A percentile compares a stretch with the other conserved stretches of the same genome.
Evolutionary conservation across 2,329 filamentous ascomycete species (phyloP).

Genomic region (Fusarium siculi): DNA sequence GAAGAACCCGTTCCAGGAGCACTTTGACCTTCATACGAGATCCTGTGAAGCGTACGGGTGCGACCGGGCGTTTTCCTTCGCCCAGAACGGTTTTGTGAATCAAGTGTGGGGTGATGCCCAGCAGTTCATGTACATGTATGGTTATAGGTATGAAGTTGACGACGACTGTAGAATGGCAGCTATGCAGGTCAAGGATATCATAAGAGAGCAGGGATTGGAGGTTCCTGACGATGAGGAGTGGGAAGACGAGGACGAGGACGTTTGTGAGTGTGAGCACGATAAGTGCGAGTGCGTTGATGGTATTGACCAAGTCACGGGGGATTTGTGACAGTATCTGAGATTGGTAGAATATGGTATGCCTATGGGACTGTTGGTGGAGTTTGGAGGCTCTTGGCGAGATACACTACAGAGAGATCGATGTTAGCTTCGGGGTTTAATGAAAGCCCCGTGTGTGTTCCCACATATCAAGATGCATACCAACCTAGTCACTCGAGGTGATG

Average conservation of each 20-base stretch:
- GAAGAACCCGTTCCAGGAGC: neutral
- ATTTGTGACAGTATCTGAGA: accelerated
- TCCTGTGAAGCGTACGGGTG: neutral
- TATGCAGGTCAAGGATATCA: accelerated
- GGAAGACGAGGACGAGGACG: neutral
- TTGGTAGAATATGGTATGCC: neutral
- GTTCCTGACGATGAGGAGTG: neutral
- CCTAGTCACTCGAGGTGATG: neutral
- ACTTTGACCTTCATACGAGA: neutral
- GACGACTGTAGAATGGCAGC: too few species aligned
- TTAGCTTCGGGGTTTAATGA: neutral
- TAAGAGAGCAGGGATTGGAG: accelerated
- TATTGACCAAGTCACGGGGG: accelerated
- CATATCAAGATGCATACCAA: neutral
- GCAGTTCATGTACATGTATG: too few species aligned
- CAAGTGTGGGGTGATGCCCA: too few species aligned
- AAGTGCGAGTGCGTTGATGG: neutral
- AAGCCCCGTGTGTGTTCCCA: neutral
- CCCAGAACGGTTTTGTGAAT: too few species aligned
- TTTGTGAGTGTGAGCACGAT: neutral
- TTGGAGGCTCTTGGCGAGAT: neutral
- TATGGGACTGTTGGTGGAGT: neutral
- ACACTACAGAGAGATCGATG: neutral
- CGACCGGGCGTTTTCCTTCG: accelerated
- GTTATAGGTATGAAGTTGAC: too few species aligned